Percentiles rank a stretch among this genome's conserved stretches.
These are phyloP conservation scores for Vanilla planifolia DNA, from an alignment of 106 monocot species.

Conservation along the genomic window DNA sequence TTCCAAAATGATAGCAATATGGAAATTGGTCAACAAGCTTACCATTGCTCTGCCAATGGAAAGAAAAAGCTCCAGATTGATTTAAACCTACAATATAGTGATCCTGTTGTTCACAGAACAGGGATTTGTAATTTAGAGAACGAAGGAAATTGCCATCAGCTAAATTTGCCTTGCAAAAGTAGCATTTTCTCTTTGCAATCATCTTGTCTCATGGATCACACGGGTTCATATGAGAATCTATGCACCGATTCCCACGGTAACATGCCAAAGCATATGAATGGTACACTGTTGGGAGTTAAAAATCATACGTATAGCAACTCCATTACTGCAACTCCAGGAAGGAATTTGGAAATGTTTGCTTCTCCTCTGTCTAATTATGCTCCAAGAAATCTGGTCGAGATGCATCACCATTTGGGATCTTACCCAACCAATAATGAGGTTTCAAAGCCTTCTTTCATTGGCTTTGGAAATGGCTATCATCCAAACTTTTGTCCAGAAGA, in stretches of 20 bases:
- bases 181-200: conserved; percentile 8
- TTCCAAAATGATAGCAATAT: conserved; percentile 1
- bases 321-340: neutral
- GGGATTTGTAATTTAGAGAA: conserved; percentile 9
- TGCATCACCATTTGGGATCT: neutral
- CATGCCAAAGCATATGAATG: neutral
- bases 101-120: conserved; percentile 8
- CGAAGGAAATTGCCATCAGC: conserved; percentile 4
- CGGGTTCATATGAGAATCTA: conserved; percentile 5
- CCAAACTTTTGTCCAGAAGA: conserved; percentile 14
- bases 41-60: conserved; percentile 5
- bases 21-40: neutral
- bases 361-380: neutral
- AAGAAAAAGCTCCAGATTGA: conserved; percentile 11
- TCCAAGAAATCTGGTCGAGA: neutral
- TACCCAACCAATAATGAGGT: neutral
- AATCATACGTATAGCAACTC: neutral
- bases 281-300: neutral
- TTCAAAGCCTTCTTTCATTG: conserved; percentile 10
- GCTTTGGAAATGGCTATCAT: conserved; percentile 5
- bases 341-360: neutral
- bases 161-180: conserved; percentile 7
- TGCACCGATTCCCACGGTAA: conserved; percentile 3
- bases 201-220: conserved; percentile 4
- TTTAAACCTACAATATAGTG: conserved; percentile 18